These are phyloP conservation scores for Globomyces pollinis-pini DNA, from an alignment of 192 early-diverging fungal species.

Conservation along the genomic window DNA sequence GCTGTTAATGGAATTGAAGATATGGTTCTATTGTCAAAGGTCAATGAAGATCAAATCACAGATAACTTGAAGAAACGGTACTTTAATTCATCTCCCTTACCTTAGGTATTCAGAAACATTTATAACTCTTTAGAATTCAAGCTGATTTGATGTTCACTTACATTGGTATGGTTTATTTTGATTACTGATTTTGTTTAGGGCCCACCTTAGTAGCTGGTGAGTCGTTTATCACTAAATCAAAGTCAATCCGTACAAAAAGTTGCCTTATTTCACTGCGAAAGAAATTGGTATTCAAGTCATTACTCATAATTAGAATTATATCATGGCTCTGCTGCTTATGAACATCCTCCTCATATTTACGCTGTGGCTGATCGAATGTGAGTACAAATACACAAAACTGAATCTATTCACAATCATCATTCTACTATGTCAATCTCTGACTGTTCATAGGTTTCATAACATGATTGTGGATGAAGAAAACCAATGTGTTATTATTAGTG, in stretches of 20 bases:
- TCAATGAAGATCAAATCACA: slow-evolving; percentile 91
- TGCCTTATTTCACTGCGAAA: slow-evolving; percentile 89
- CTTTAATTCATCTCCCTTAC: too few relatives aligned
- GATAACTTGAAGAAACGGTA: slow-evolving; percentile 88
- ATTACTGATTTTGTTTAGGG: slow-evolving; percentile 28
- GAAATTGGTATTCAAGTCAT: slow-evolving; percentile 82
- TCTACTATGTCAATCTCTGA: neutral
- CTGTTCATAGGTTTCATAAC: slow-evolving; percentile 61
- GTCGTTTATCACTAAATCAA: slow-evolving; percentile 57
- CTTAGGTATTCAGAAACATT: neutral
- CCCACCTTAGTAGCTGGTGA: slow-evolving; percentile 53
- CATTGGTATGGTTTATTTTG: slow-evolving; percentile 50
- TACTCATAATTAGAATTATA: slow-evolving; percentile 15
- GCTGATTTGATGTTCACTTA: slow-evolving; percentile 78
- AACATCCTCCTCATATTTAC: slow-evolving; percentile 92
- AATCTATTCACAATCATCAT: neutral
- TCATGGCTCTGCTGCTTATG: slow-evolving; percentile 34
- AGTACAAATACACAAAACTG: slow-evolving; percentile 8
- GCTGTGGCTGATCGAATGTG: slow-evolving; percentile 86
- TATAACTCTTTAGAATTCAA: slow-evolving; percentile 35
- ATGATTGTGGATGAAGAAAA: slow-evolving; percentile 99
- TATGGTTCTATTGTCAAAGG: slow-evolving; percentile 88
- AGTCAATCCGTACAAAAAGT: slow-evolving; percentile 95
- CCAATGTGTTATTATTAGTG: slow-evolving; percentile 98
- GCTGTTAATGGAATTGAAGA: slow-evolving; percentile 55